Base-by-base conservation (phyloP, 352 stramenopile species). In the Globisporangium orthogonon region DNA sequence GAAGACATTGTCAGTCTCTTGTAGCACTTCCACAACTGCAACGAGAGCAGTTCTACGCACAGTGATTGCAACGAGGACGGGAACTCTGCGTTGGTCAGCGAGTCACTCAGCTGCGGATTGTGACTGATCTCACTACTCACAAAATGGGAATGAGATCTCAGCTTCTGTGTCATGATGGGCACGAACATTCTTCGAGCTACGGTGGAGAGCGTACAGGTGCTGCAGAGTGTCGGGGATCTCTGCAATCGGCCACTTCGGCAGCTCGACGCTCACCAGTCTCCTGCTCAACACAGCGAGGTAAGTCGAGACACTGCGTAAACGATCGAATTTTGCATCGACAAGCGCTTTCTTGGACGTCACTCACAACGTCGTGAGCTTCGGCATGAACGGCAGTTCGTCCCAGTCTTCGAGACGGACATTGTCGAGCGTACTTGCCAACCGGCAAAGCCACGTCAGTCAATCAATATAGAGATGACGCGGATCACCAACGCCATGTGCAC, bases 51-150 rank as follows among this genome's bases (percentile, higher is more conserved):
- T 11, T 17, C 14, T 15, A 52, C 53, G 7, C 13, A 59, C 53
- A 59, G 18, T 5, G 53, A 59, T 31, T 52, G 44, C 43, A 59
- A 17, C 2, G 33, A 30, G 4, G 54, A 43, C 15, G 45, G 46
- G 15, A 49, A 54, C 7, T 18, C 40, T 18, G 54, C 52, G 3
- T 28, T 6, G 4, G 23, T 28, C 17, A 33, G 30, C 30, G 30
- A 23, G 48, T 28, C 30, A 40, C 48, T 53, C 4, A 41, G 48
- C 5, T n/a, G 33, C 4, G 48, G 28, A 4, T 37, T 53, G 30
- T 10, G 33, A 10, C 48, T n/a, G 33, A 23, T 41, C 29, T 41
- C 33, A 4, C 30, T 41, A n/a, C 28, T 13, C 30, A 15, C 7
- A 10, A 14, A 40, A 10, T 14, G 35, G 14, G 35, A 40, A 10